These are phyloP conservation scores for Paraphoma chrysanthemicola DNA, from an alignment of 2,329 filamentous ascomycete genomes.

Conservation along the genomic window DNA sequence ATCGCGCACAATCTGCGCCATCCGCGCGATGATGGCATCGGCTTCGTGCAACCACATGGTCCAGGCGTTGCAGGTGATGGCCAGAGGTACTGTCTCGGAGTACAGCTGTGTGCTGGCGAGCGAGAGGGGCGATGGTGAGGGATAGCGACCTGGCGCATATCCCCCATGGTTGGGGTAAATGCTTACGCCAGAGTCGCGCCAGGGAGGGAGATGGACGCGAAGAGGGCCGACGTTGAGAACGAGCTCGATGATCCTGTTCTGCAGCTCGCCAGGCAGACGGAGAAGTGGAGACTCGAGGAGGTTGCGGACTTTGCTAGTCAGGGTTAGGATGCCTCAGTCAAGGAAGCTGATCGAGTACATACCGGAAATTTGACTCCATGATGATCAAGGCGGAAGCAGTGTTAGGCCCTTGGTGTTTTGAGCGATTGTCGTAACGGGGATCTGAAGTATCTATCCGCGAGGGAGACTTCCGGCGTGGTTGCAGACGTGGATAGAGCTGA, in stretches of 20 bases:
- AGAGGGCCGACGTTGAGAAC: neutral
- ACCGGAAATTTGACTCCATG: too few species aligned
- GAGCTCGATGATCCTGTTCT: neutral
- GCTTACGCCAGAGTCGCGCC: neutral
- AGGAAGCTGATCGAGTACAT: neutral
- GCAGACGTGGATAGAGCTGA: too few species aligned
- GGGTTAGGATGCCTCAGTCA: neutral
- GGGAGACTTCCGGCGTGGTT: too few species aligned
- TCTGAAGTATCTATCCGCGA: too few species aligned
- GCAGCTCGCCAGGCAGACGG: neutral
- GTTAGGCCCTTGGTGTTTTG: too few species aligned
- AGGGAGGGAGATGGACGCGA: neutral
- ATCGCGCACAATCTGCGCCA: too few species aligned
- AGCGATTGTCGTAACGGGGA: too few species aligned
- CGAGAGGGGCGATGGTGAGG: neutral
- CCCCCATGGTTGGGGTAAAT: neutral
- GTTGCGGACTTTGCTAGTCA: neutral
- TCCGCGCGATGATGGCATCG: too few species aligned
- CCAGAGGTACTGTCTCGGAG: too few species aligned
- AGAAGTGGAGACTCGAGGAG: neutral
- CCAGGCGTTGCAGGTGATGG: too few species aligned
- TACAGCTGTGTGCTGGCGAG: neutral
- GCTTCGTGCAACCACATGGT: too few species aligned
- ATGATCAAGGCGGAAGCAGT: too few species aligned
- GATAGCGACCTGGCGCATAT: neutral